A percentile compares a stretch with the other conserved stretches of the same genome.
These are phyloP conservation scores for Fraxinus quadrangulata DNA, from an alignment of 257 asterid species.

Conservation along the genomic window DNA sequence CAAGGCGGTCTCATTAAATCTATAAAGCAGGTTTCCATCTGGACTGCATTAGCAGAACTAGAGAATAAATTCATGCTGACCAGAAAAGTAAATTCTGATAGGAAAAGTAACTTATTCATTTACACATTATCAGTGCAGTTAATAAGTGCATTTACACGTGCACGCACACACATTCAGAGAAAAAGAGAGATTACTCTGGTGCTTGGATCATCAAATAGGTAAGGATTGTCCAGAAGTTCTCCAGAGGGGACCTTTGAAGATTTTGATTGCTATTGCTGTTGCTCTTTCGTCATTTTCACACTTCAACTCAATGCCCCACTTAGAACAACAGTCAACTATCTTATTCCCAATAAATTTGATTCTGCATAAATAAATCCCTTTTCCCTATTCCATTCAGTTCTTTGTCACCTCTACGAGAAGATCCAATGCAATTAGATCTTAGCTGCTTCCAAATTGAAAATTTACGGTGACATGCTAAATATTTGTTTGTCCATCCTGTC, in stretches of 20 bases:
- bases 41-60: neutral
- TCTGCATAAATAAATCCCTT: no score
- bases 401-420: neutral
- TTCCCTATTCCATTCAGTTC: neutral
- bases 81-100: neutral
- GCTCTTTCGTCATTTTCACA: neutral
- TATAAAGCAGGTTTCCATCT: neutral
- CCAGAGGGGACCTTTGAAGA: neutral
- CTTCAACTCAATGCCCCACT: neutral
- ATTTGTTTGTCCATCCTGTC: slow-evolving; percentile 2
- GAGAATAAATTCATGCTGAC: no score
- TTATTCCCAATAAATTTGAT: neutral
- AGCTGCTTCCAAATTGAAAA: neutral
- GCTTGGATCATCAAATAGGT: neutral
- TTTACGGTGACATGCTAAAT: neutral
- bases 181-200: neutral
- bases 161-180: neutral
- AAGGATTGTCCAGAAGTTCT: neutral
- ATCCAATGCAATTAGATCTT: neutral
- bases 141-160: no score
- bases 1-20: neutral
- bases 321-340: neutral
- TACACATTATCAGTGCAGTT: no score
- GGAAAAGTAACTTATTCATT: neutral
- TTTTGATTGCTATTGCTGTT: neutral